Evolutionary conservation across 352 stramenopile species (phyloP), one percentile per base, ranked within the genome.

Genomic region (Pythium dissimile): DNA sequence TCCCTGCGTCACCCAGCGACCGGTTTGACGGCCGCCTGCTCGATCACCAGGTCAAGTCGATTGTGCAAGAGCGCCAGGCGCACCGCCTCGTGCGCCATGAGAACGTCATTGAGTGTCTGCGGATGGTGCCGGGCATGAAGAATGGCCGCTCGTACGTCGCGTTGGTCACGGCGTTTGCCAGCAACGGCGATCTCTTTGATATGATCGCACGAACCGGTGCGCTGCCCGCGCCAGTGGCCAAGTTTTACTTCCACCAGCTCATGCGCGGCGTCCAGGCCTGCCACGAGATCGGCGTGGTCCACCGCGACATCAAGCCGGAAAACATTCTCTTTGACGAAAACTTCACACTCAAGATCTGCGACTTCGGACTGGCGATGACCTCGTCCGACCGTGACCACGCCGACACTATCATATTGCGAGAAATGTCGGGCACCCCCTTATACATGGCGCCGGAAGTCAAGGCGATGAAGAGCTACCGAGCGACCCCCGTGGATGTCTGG

Each of bases 391-490:
- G 39, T 24, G 21, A n/a, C 2, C 38, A 62, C 27, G 81, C 59
- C 46, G 67, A 66, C 20, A 62, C 74, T 21, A 54, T 83, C 4
- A 62, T 71, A 28, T 63, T 77, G 32, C 61, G 67, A 31, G 80
- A 91, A 27, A 69, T 94, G 31, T 94, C 84, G 38, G 90, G 90
- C 11, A 96, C 86, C 15, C 67, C 72, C 18, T 66, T 92, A 51
- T 97, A 97, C 69, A 94, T 97, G 86, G 88, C 88, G 7, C 90
- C 89, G 3, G 89, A 97, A 66, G 76, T 97, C 49, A 65, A 69
- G 34, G 61, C 53, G 15, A 65, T 72, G 52, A 68, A 65, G 28
- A 57, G 59, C 37, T 95, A 92, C 64, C 84, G 89, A 42, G 80
- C 72, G 26, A 80, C 77, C n/a, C 73, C 87, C 0, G 80, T 91